Conservation (phyloP, 1,139 yeast genomes). For the Candida sanyaensis region DNA sequence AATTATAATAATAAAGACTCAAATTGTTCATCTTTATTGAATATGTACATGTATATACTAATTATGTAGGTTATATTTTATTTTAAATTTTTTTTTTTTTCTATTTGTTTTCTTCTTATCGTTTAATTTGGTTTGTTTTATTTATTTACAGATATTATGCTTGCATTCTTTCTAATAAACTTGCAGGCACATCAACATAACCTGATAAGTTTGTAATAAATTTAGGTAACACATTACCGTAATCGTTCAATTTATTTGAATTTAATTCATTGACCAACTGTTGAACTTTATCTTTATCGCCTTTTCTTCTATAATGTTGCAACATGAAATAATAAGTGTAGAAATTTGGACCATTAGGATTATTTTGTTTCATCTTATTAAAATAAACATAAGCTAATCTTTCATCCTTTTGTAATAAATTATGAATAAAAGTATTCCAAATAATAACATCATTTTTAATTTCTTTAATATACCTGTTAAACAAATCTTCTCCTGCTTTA, state of each 20-base stretch:
- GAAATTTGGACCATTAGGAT: constrained; percentile 42
- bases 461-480: constrained; percentile 41
- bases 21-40: background rate
- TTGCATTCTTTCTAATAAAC: constrained; percentile 3
- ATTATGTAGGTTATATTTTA: background rate
- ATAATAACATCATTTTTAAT: constrained; percentile 40
- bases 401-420: constrained; percentile 40
- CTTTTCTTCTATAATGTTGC: constrained; percentile 38
- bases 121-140: background rate
- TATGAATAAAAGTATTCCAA: constrained; percentile 63
- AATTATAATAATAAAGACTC: background rate
- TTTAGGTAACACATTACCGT: constrained; percentile 44
- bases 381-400: constrained; percentile 44
- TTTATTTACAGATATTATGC: constrained; percentile 7
- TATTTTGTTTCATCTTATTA: constrained; percentile 22
- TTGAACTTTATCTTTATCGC: constrained; percentile 35
- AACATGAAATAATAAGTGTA: constrained; percentile 61
- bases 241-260: constrained; percentile 24
- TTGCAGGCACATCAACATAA: constrained; percentile 6
- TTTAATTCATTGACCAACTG: constrained; percentile 38
- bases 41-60: background rate
- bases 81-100: background rate
- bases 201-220: constrained; percentile 17
- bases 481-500: constrained; percentile 48
- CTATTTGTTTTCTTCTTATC: background rate